Evolutionary conservation across 2,329 filamentous ascomycete species (phyloP).

Genomic region (Colletotrichum sp.): DNA sequence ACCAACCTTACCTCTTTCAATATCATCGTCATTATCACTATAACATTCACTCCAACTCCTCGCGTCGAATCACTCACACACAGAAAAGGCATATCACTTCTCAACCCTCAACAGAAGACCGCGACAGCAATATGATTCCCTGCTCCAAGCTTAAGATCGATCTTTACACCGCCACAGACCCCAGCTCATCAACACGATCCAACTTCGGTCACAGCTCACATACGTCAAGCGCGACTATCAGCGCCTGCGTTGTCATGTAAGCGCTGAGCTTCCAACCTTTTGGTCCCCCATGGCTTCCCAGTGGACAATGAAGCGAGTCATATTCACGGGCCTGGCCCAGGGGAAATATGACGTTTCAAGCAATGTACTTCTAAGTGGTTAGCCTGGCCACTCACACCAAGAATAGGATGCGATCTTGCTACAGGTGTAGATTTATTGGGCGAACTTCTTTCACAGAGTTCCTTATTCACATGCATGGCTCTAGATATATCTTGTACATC

Average conservation of each 20-base stretch:
- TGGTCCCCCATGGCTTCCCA: neutral
- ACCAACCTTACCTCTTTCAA: neutral
- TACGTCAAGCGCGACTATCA: neutral
- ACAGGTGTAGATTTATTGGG: neutral
- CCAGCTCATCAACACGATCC: neutral
- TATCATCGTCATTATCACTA: neutral
- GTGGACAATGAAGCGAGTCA: neutral
- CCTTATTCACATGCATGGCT: neutral
- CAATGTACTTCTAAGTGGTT: neutral
- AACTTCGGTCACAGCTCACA: neutral
- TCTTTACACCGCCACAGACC: neutral
- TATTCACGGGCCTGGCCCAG: neutral
- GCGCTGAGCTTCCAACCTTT: neutral
- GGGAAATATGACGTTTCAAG: neutral
- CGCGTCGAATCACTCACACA: neutral
- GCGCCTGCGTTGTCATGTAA: conserved; percentile 3
- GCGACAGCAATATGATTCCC: neutral
- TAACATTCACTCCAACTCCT: neutral
- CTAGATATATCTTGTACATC: neutral
- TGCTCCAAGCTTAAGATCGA: neutral
- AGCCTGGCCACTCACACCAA: neutral
- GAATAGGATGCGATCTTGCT: neutral
- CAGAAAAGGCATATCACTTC: neutral
- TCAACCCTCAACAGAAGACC: neutral
- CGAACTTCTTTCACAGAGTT: neutral